Evolutionary conservation across 352 stramenopile species (phyloP), one percentile per base, ranked within the genome.

Genomic region (Halophytophthora batemanensis): DNA sequence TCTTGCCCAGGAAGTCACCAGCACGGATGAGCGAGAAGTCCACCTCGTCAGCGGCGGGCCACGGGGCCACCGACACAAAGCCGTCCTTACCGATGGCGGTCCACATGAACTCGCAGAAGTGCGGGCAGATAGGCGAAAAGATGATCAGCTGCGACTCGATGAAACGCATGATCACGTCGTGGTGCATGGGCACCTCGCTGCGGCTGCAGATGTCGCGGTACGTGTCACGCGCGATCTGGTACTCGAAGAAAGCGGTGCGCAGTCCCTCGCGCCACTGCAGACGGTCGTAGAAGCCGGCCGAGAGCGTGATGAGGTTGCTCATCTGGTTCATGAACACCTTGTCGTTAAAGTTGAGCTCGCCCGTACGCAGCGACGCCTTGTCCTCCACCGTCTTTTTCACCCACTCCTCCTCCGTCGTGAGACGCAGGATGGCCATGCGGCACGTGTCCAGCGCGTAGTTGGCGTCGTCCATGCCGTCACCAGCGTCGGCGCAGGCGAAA

Each of bases 391-490:
- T 79, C 63, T 98, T 94, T 61, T 97, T 96, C 47, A 99, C 98
- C 93, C 95, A 99, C 41, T 97, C 88, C 54, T 98, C 93, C 71
- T 99, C 97, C 18, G 91, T 99, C 14, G 86, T 97, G 18, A 99
- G 82, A 50, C 92, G 92, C 47, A 99, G 61, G 64, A 99, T 98
- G 10, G 97, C 96, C 71, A 96, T 89, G 53, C 99, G 98, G 45
- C 97, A 98, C 52, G 91, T 98, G 59, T 98, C 95, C 15, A 96
- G 69, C 41, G 90, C 96, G 68, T 99, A 99, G 87, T 99, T 99
- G 15, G 97, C 96, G 60, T 99, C 97, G 56, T 99, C 97, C 67
- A 99, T 89, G 35, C 88, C 90, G 62, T 99, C 97, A 25, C 98
- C 98, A 18, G 97, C 97, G 62, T 99, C 96, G 28, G 97, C 97